These are phyloP conservation scores for Tricholoma matsutake DNA, from an alignment of 768 basidiomycete genomes.

Conservation along the genomic window DNA sequence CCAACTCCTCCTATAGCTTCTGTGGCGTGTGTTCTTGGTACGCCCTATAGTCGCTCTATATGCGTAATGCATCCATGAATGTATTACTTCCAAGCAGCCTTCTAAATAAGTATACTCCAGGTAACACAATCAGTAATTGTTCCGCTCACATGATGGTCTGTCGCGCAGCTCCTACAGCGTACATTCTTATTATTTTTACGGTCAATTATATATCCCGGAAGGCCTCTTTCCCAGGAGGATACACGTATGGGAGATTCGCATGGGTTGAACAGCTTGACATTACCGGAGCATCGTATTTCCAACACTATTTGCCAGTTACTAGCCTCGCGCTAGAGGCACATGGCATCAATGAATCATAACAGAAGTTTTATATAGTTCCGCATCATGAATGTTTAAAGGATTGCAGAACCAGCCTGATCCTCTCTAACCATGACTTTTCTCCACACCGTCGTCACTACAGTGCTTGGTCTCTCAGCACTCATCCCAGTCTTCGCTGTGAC, in stretches of 20 bases:
- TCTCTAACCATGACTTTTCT: constrained; percentile 13
- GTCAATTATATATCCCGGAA: neutral
- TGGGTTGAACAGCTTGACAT: neutral
- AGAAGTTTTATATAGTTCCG: neutral
- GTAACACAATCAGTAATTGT: neutral
- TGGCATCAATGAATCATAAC: neutral
- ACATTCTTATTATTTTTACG: neutral
- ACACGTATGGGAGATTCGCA: neutral
- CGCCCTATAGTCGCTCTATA: neutral
- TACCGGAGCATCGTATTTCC: neutral
- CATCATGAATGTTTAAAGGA: neutral
- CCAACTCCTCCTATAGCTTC: neutral
- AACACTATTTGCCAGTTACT: neutral
- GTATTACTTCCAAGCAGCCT: neutral
- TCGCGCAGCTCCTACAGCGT: neutral
- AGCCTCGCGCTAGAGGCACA: constrained; percentile 2
- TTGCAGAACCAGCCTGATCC: neutral
- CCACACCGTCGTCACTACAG: constrained; percentile 13
- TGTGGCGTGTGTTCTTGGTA: neutral
- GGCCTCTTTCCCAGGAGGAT: neutral
- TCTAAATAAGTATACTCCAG: neutral
- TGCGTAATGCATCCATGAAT: neutral
- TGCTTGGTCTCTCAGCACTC: constrained; percentile 28
- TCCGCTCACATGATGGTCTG: neutral
- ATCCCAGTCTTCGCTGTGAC: constrained; percentile 32